A percentile compares a stretch with the other conserved stretches of the same genome.
These are phyloP conservation scores for Schoenoplectus triqueter DNA, from an alignment of 202 grass and related monocot species.

Conservation along the genomic window DNA sequence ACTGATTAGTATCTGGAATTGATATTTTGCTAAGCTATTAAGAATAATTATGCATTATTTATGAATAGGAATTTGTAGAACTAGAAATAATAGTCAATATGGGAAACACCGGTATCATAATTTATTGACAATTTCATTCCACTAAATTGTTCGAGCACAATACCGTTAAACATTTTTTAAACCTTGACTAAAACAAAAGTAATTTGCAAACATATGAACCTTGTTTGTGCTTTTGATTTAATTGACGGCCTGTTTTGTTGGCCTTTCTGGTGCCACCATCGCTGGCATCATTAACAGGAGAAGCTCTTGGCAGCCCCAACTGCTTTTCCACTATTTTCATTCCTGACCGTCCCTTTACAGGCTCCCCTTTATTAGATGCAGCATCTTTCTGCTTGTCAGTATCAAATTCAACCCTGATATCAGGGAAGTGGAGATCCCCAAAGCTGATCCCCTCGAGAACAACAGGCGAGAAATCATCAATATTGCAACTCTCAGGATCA, in stretches of 20 bases:
- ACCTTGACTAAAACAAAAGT: slow-evolving; percentile 9
- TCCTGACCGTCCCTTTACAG: slow-evolving; percentile 48
- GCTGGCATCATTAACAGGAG: slow-evolving; percentile 41
- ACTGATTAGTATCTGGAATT: slow-evolving; percentile 9
- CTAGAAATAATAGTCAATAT: neutral
- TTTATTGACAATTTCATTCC: neutral
- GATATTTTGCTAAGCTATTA: slow-evolving; percentile 3
- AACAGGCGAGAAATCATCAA: slow-evolving; percentile 34
- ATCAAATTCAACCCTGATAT: slow-evolving; percentile 37
- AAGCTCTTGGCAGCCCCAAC: slow-evolving; percentile 44
- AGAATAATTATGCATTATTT: neutral
- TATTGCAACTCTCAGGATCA: slow-evolving; percentile 42
- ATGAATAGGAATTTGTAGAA: neutral
- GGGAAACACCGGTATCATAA: neutral
- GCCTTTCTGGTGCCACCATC: slow-evolving; percentile 51
- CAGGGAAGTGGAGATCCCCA: slow-evolving; percentile 73
- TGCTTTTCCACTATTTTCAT: slow-evolving; percentile 60
- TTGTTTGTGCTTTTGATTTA: slow-evolving; percentile 64
- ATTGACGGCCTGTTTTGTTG: slow-evolving; percentile 54
- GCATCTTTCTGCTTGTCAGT: slow-evolving; percentile 32
- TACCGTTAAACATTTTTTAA: neutral
- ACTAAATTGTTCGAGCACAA: neutral
- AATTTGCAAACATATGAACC: slow-evolving; percentile 52
- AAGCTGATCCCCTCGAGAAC: slow-evolving; percentile 75
- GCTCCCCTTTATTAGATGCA: slow-evolving; percentile 35